Percentiles rank a stretch among this genome's conserved stretches.
These are phyloP conservation scores for Diaporthe ilicicola DNA, from an alignment of 2,329 filamentous ascomycete species.

Conservation along the genomic window DNA sequence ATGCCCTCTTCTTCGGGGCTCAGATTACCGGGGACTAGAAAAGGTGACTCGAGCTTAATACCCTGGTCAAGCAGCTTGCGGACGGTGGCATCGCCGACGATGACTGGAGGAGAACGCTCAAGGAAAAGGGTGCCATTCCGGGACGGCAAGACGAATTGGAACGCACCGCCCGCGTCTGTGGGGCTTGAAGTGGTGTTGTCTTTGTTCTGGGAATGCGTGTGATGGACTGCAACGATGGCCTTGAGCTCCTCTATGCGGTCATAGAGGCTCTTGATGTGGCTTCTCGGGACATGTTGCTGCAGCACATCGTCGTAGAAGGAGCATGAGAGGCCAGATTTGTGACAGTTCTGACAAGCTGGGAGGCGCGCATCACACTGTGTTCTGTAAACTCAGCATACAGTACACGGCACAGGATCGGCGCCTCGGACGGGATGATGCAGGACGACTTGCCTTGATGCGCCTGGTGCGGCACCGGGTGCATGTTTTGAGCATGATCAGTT, in stretches of 20 bases:
- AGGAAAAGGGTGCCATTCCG: conserved; percentile 20
- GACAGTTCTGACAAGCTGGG: conserved; percentile 22
- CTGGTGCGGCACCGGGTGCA: conserved; percentile 25
- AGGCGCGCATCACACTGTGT: conserved; percentile 23
- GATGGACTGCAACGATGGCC: conserved; percentile 25
- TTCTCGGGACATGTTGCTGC: conserved; percentile 22
- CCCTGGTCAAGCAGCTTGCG: conserved; percentile 23
- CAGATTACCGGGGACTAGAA: conserved; percentile 3
- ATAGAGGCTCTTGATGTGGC: conserved; percentile 27
- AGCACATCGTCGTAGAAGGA: conserved; percentile 25
- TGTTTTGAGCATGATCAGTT: conserved; percentile 24
- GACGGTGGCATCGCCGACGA: conserved; percentile 23
- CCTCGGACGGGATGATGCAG: background rate
- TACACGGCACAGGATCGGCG: background rate
- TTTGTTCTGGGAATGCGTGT: background rate
- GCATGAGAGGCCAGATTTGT: conserved; percentile 24
- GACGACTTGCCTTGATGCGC: conserved; percentile 17
- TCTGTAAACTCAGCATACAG: background rate
- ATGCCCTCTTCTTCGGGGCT: conserved; percentile 16
- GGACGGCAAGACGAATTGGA: conserved; percentile 18
- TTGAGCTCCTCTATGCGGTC: conserved; percentile 28
- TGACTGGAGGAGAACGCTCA: conserved; percentile 21
- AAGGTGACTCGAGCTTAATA: conserved; percentile 11
- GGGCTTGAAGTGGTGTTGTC: background rate
- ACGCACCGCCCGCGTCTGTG: background rate